Base-by-base conservation (phyloP, 176 grass and related monocot genomes). In the Canna indica region DNA sequence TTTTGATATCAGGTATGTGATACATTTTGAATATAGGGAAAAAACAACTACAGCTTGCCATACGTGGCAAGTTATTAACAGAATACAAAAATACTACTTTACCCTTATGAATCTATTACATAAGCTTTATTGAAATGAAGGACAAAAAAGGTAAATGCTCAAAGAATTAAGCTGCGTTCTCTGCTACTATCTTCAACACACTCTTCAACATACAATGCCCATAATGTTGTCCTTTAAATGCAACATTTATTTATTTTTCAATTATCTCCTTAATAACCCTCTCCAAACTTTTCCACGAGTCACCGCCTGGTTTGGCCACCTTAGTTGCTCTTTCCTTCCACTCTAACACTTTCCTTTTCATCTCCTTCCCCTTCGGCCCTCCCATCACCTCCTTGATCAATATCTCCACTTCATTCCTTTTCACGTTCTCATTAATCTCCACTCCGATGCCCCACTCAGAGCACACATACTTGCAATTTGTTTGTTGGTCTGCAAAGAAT, bases 251-350 rank as follows among this genome's bases (percentile, higher is more conserved):
- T 54, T 32, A 29, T 13, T 33, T 33, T 8, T 31, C 32, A 13
- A 61, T 61, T 31, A 61, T 61, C 27, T 61, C 59, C 26, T 16
- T 15, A 15, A 61, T 32, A 33, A 61, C 1, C 27, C 26, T 61
- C 29, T 79, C 70, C 39, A 79, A 68, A 30, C 64, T 47, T 48
- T 41, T 28, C 7, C 44, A 79, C 1, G 80, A 85, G 11, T 57
- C 59, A 42, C 83, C 82, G 5, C 71, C 72, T n/a, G 45, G 46
- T 41, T 76, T 18, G 27, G 78, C 79, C 17, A 82, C 87, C 25
- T 42, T 67, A 52, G 29, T 22, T 9, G 77, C 85, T 42, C 71
- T 88, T 58, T 82, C 70, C 73, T 88, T 88, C 91, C 83, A 86
- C 59, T 24, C 52, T 15, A 5, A 28, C 0, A 78, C 81, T 22